These are phyloP conservation scores for Apostasia shenzhenica DNA, from an alignment of 106 monocot species.

Conservation along the genomic window DNA sequence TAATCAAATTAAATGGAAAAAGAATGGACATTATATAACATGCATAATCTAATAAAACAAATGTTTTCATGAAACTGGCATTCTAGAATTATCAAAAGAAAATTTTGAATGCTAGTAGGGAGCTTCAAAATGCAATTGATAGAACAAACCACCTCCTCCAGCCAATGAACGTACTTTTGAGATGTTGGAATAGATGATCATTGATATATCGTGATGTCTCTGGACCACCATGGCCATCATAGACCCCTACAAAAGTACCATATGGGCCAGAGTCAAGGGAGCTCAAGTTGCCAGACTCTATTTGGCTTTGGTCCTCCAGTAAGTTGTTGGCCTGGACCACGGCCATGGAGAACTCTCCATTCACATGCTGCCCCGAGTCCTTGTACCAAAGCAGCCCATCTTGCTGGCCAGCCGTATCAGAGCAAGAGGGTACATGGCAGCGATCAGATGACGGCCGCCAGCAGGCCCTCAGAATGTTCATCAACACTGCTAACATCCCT, in stretches of 20 bases:
- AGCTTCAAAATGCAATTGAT: not conserved
- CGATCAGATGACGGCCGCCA: conserved; percentile 13
- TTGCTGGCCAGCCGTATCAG: conserved; percentile 14
- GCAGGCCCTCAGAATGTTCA: conserved; percentile 17
- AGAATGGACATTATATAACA: too few relatives aligned
- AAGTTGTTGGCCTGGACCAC: conserved; percentile 28
- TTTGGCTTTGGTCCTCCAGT: conserved; percentile 26
- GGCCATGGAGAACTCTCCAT: conserved; percentile 28
- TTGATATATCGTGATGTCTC: conserved; percentile 25
- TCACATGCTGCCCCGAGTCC: conserved; percentile 17
- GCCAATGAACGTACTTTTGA: conserved; percentile 17
- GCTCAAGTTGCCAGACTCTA: conserved; percentile 18
- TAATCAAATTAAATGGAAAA: too few relatives aligned
- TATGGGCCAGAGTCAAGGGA: conserved; percentile 14
- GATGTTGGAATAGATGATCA: conserved; percentile 27
- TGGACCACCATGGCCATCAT: conserved; percentile 31
- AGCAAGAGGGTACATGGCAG: not conserved
- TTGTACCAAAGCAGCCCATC: conserved; percentile 29
- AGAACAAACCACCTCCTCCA: not conserved
- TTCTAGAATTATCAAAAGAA: not conserved
- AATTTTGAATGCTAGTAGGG: not conserved
- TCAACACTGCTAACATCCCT: conserved; percentile 19
- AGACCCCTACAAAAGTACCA: conserved; percentile 26
- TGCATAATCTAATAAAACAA: not conserved
- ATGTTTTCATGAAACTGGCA: too few relatives aligned